phyloP scores from a whole-genome alignment of 2,329 filamentous ascomycete genomes.

The Clarireedia hainanense region DNA sequence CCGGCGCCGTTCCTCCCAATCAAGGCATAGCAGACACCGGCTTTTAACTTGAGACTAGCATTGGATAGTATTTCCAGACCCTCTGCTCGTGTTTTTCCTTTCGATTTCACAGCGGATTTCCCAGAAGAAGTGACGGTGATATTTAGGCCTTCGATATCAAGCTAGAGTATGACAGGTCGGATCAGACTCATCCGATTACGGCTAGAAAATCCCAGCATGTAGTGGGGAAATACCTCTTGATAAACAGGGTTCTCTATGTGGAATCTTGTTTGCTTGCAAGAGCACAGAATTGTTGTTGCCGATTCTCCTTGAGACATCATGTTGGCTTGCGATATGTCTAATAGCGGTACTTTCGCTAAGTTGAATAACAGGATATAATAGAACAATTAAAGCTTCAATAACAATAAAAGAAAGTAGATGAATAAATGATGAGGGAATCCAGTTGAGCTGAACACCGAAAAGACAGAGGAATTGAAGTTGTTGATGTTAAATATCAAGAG shows the following conservation, averaged over 20 bases:
- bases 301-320: constrained; percentile 15
- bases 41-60: constrained; percentile 64
- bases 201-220: background rate
- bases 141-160: constrained; percentile 65
- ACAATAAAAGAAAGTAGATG: background rate
- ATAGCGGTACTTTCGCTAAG: background rate
- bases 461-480: too few species aligned
- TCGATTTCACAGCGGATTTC: constrained; percentile 35
- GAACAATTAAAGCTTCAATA: background rate
- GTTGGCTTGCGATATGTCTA: background rate
- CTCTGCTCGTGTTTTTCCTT: constrained; percentile 41
- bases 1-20: constrained; percentile 76
- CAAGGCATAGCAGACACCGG: constrained; percentile 67
- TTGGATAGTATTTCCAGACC: constrained; percentile 62
- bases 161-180: constrained; percentile 32
- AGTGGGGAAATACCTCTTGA: constrained; percentile 20
- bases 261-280: constrained; percentile 29
- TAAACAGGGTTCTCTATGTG: constrained; percentile 28
- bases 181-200: background rate
- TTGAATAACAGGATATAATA: too few species aligned
- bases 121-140: constrained; percentile 50
- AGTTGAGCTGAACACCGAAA: too few species aligned
- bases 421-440: background rate
- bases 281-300: constrained; percentile 23
- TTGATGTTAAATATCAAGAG: too few species aligned